These are phyloP conservation scores for Didymella exigua DNA, from an alignment of 2,329 filamentous ascomycete genomes.

Conservation along the genomic window DNA sequence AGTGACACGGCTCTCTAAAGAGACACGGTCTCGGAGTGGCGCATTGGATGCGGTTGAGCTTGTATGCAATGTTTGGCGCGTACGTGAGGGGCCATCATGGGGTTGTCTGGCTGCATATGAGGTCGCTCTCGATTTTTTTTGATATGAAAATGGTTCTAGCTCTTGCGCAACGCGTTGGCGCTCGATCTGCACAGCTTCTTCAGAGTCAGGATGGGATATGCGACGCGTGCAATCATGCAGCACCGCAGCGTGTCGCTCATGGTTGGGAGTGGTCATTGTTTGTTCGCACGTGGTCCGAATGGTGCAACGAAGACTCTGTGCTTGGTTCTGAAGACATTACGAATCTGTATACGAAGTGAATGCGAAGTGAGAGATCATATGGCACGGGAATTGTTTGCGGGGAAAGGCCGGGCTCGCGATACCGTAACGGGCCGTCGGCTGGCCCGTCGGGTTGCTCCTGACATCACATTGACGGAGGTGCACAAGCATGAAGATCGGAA, in stretches of 20 bases:
- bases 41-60: slow-evolving; percentile 9
- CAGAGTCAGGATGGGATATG: slow-evolving; percentile 26
- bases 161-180: slow-evolving; percentile 25
- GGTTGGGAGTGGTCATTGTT: slow-evolving; percentile 6
- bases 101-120: background rate
- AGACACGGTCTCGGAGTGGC: slow-evolving; percentile 1
- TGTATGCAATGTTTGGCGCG: slow-evolving; percentile 9
- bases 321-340: background rate
- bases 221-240: slow-evolving; percentile 17
- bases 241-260: slow-evolving; percentile 19
- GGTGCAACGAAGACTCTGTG: background rate
- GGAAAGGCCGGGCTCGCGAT: background rate
- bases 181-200: slow-evolving; percentile 26
- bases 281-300: background rate
- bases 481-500: background rate
- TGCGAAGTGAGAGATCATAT: background rate
- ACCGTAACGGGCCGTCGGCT: slow-evolving; percentile 16
- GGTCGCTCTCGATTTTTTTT: background rate
- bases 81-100: slow-evolving; percentile 2
- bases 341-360: background rate
- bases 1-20: slow-evolving; percentile 9
- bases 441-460: slow-evolving; percentile 4
- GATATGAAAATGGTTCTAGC: slow-evolving; percentile 12
- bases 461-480: background rate
- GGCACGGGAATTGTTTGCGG: background rate